phyloP scores from a whole-genome alignment of 2,329 filamentous ascomycete genomes.

The Cladosporium sp. region DNA sequence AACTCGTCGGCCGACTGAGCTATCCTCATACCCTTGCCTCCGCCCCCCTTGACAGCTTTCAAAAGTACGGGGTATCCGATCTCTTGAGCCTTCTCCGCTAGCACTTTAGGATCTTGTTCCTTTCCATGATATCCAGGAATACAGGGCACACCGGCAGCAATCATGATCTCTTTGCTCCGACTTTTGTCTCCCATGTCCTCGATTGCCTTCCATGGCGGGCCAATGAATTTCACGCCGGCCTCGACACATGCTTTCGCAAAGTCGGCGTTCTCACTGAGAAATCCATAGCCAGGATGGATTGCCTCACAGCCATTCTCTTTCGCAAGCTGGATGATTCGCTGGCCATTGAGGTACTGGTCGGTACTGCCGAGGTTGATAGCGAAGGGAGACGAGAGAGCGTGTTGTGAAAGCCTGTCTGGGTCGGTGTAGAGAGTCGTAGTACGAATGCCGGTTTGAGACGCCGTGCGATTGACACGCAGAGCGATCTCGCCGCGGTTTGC shows the following conservation, averaged over 20 bases:
- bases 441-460: slow-evolving; percentile 79
- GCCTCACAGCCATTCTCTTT: slow-evolving; percentile 83
- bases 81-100: slow-evolving; percentile 68
- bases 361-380: slow-evolving; percentile 79
- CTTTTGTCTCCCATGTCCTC: slow-evolving; percentile 89
- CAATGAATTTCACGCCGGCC: slow-evolving; percentile 90
- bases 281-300: slow-evolving; percentile 95
- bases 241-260: slow-evolving; percentile 87
- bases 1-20: slow-evolving; percentile 56
- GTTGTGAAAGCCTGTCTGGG: slow-evolving; percentile 80
- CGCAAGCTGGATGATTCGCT: slow-evolving; percentile 84
- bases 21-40: slow-evolving; percentile 68
- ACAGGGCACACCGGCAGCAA: slow-evolving; percentile 86
- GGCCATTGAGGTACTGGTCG: slow-evolving; percentile 87
- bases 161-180: slow-evolving; percentile 95
- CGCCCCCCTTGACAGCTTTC: slow-evolving; percentile 62
- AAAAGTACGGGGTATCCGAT: slow-evolving; percentile 63
- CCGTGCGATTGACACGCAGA: slow-evolving; percentile 85
- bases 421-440: slow-evolving; percentile 96
- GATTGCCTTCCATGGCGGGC: slow-evolving; percentile 74
- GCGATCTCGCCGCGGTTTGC: slow-evolving; percentile 98
- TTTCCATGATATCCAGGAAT: slow-evolving; percentile 92
- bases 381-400: slow-evolving; percentile 79
- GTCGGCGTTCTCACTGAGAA: slow-evolving; percentile 83
- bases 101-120: slow-evolving; percentile 65